Base-by-base conservation (phyloP, 73 alveolate species). In the Diophrys sp. region DNA sequence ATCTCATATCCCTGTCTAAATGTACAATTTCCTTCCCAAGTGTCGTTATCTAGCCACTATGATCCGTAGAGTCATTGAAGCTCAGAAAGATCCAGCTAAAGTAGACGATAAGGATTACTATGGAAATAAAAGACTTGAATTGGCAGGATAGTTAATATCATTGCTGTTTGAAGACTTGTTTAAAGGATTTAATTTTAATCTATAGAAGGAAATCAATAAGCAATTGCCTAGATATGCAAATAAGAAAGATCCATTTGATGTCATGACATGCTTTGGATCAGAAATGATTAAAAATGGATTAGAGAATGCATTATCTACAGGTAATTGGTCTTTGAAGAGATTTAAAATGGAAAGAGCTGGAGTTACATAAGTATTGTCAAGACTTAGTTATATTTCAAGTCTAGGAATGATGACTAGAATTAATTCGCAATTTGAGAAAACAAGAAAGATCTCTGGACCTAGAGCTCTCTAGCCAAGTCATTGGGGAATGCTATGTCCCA, bases 401-500 rank as follows among this genome's bases (percentile, higher is more conserved):
- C 67, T 94, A 18, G 99, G 99, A 0, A 93, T 89, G 98, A 94
- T 97, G 99, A 96, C 99, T 31, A 90, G 98, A 78, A 92, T 97
- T 70, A 97, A 94, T 73, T 94, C 99, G 69, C 95, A 98, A 73
- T 93, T 97, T 71, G 98, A 96, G 92, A 98, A 98, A 81, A 91
- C 99, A n/a, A n/a, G n/a, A n/a, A n/a, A n/a, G n/a, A n/a, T n/a
- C n/a, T n/a, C n/a, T n/a, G n/a, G n/a, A n/a, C 99, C 99, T 1
- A 91, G 99, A 70, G 90, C 99, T 29, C 79, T 98, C 14, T 96
- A 97, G 73, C 99, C 99, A 2, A 92, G 99, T 32, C 98, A 96
- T 71, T 98, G 98, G 97, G 99, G 99, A 29, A 93, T 98, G 97
- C 80, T 98, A 1, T 97, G 99, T 69, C 99, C 99, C 8, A 83